These are phyloP conservation scores for Candida germanica DNA, from an alignment of 805 yeast genomes.

Conservation along the genomic window DNA sequence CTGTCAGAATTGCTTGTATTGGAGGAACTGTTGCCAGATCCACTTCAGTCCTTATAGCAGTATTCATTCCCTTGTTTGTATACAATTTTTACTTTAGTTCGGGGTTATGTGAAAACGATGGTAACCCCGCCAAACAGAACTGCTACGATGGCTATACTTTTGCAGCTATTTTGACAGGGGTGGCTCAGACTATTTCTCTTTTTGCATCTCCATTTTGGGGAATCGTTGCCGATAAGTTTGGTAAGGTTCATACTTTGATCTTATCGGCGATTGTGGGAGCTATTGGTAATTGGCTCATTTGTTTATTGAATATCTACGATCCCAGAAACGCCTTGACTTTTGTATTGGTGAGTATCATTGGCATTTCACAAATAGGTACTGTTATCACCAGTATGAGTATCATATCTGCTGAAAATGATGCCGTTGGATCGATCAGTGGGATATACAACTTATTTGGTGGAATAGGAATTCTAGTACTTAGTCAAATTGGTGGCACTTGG, in stretches of 20 bases:
- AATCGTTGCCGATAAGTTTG: constrained; percentile 45
- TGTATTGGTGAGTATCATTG: constrained; percentile 44
- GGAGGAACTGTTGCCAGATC: constrained; percentile 66
- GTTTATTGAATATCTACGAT: constrained; percentile 24
- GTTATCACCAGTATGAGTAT: constrained; percentile 64
- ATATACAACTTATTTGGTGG: constrained; percentile 69
- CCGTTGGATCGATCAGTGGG: constrained; percentile 68
- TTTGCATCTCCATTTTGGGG: constrained; percentile 68
- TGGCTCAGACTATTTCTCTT: constrained; percentile 56
- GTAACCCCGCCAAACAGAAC: constrained; percentile 17
- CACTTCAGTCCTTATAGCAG: constrained; percentile 53
- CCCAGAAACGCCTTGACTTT: constrained; percentile 37
- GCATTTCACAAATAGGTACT: constrained; percentile 60
- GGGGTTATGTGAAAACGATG: constrained; percentile 47
- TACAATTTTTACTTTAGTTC: constrained; percentile 50
- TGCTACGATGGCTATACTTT: constrained; percentile 64
- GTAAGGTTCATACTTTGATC: constrained; percentile 26
- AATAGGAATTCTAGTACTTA: constrained; percentile 57
- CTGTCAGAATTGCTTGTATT: constrained; percentile 52
- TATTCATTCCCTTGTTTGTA: constrained; percentile 63
- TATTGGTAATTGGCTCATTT: constrained; percentile 36
- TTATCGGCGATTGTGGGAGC: constrained; percentile 43
- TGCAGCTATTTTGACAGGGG: constrained; percentile 68
- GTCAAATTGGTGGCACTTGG: constrained; percentile 59
- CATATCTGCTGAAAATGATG: constrained; percentile 21